phyloP scores from a whole-genome alignment of 129 eudicot species.

The Helichrysum umbraculigerum region DNA sequence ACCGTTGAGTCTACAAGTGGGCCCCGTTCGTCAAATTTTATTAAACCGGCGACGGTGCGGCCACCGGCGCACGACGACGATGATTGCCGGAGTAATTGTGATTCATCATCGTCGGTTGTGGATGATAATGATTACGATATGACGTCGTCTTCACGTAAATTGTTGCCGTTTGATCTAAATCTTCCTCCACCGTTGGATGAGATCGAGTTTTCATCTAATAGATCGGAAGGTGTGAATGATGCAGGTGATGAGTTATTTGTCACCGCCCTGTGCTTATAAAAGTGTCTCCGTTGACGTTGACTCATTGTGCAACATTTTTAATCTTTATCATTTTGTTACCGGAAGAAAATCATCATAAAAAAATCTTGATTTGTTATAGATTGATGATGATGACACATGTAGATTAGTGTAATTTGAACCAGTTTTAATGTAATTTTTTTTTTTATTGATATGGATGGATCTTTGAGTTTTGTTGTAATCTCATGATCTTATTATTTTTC shows the following conservation, averaged over 20 bases:
- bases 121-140: constrained; percentile 38
- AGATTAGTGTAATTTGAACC: constrained; percentile 31
- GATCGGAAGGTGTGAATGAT: constrained; percentile 8
- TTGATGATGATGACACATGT: constrained; percentile 20
- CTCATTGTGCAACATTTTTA: constrained; percentile 22
- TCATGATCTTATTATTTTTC: background rate
- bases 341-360: constrained; percentile 22
- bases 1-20: constrained; percentile 64
- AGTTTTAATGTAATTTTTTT: background rate
- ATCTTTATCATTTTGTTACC: background rate
- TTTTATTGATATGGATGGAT: constrained; percentile 12
- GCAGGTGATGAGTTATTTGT: constrained; percentile 36
- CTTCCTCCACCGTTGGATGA: constrained; percentile 51
- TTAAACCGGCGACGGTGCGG: constrained; percentile 18
- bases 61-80: constrained; percentile 17
- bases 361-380: constrained; percentile 17
- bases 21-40: constrained; percentile 29
- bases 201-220: constrained; percentile 20
- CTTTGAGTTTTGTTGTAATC: constrained; percentile 32
- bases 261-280: constrained; percentile 43
- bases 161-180: constrained; percentile 56
- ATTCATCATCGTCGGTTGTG: constrained; percentile 57
- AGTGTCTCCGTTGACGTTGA: background rate
- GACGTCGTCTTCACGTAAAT: constrained; percentile 39
- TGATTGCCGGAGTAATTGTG: constrained; percentile 60